These are phyloP conservation scores for Asterophora lycoperdoides DNA, from an alignment of 768 basidiomycete species.

Conservation along the genomic window DNA sequence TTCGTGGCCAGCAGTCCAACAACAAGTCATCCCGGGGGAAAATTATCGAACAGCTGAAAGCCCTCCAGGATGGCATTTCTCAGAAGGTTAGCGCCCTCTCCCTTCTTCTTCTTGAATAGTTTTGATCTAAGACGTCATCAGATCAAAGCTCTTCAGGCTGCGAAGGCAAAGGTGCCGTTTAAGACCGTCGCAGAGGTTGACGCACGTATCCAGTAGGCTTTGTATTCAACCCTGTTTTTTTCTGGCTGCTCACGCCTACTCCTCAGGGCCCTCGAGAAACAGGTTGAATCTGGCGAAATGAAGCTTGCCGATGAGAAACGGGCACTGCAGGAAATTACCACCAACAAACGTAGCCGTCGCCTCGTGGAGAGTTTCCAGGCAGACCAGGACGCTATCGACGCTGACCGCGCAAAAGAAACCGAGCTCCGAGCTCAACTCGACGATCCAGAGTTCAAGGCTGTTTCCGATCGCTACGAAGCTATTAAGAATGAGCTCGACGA, in stretches of 20 bases:
- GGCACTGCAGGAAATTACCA: conserved; percentile 84
- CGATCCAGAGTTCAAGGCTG: conserved; percentile 83
- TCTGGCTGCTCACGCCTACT: conserved; percentile 10
- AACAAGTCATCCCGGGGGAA: conserved; percentile 69
- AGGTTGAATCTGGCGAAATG: conserved; percentile 88
- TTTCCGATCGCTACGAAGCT: conserved; percentile 74
- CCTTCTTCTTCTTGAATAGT: neutral
- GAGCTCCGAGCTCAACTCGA: conserved; percentile 81
- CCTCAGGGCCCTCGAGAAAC: conserved; percentile 73
- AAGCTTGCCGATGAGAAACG: conserved; percentile 96
- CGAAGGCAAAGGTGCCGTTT: conserved; percentile 72
- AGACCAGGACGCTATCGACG: conserved; percentile 77
- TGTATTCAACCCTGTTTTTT: neutral
- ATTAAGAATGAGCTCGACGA: conserved; percentile 84
- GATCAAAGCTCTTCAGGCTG: conserved; percentile 84
- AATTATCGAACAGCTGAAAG: conserved; percentile 73
- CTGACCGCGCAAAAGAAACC: conserved; percentile 68
- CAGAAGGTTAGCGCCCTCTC: conserved; percentile 59
- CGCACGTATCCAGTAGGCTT: conserved; percentile 71
- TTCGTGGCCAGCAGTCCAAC: conserved; percentile 75
- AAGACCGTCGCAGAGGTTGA: conserved; percentile 87
- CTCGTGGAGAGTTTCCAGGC: conserved; percentile 78
- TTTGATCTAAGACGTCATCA: conserved; percentile 25
- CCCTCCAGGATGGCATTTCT: conserved; percentile 69
- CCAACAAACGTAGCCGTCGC: conserved; percentile 65